These are phyloP conservation scores for Saccharomycopsis phalli DNA, from an alignment of 1,139 yeast species.

Conservation along the genomic window DNA sequence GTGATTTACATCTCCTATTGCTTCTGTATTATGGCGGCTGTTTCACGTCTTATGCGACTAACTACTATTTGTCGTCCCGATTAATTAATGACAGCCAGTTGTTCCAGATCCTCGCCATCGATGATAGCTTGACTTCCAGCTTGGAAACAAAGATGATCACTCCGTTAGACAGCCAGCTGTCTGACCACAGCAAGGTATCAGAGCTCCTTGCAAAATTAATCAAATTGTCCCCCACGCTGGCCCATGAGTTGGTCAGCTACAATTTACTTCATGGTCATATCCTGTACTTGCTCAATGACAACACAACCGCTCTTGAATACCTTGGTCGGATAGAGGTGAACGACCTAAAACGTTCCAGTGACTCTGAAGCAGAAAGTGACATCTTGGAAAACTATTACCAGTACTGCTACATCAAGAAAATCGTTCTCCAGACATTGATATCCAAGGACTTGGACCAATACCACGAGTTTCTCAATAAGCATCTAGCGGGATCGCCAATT, in stretches of 20 bases:
- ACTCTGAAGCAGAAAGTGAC: not conserved
- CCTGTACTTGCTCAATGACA: slow-evolving; percentile 6
- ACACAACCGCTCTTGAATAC: not conserved
- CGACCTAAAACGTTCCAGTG: not conserved
- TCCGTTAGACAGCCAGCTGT: slow-evolving; percentile 1
- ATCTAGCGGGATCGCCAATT: slow-evolving; percentile 9
- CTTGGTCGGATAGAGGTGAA: slow-evolving; percentile 8
- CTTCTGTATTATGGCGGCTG: slow-evolving; percentile 15
- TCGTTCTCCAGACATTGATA: slow-evolving; percentile 3
- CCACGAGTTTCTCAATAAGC: not conserved
- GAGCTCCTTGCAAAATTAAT: not conserved
- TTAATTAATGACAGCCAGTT: slow-evolving; percentile 1
- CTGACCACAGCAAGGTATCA: not conserved
- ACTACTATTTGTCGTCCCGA: slow-evolving; percentile 2
- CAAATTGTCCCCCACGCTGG: not conserved
- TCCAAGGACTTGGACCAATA: not conserved
- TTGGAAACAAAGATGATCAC: slow-evolving; percentile 4
- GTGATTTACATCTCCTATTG: slow-evolving; percentile 14
- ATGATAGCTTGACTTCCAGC: slow-evolving; percentile 1
- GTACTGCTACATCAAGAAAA: slow-evolving; percentile 9
- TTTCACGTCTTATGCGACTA: slow-evolving; percentile 7
- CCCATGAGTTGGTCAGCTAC: slow-evolving; percentile 4
- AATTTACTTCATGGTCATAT: slow-evolving; percentile 10
- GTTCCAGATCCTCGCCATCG: slow-evolving; percentile 1
- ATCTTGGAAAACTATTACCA: slow-evolving; percentile 8